Base-by-base conservation (phyloP, 768 basidiomycete species). In the Macrolepiota dolichaula region DNA sequence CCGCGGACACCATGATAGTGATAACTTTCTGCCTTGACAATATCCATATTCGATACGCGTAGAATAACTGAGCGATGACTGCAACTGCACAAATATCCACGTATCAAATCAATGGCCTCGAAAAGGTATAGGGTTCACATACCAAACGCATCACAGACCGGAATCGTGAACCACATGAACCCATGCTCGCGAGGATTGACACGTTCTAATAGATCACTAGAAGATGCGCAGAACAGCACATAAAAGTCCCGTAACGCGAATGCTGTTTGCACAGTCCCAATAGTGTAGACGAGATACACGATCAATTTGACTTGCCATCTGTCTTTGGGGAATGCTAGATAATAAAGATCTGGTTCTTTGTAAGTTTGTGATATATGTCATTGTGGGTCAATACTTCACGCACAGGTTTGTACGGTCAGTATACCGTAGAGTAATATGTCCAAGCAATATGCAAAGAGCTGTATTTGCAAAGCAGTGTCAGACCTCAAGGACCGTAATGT, bases 311-410 rank as follows among this genome's bases (percentile, higher is more conserved):
- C 37, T 7, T n/a, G 17, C 17, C 49, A 24, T 25, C 25, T 58
- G 36, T 51, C 49, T n/a, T 58, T 58, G 17, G 57, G 57, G 19
- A 58, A 58, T 19, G 57, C 57, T 15, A 58, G 36, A 38, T 51
- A 58, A 29, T 58, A 58, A 7, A 58, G 19, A 40, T 58, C 57
- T 58, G 17, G 5, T n/a, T n/a, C 7, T 3, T 32, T 17, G 19
- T 9, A 44, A 44, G 42, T 44, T 19, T 0, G 42, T 7, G 19
- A 44, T 19, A 44, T 32, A 3, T 32, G 29, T 3, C 29, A 32
- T 7, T 7, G n/a, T n/a, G n/a, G 7, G 7, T 32, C 29, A 32
- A 32, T 32, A 32, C 3, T 32, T 7, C 29, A 32, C 29, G 7
- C 7, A 32, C 29, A 32, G 29, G 29, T 32, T 7, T 32, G 29